Conservation (phyloP, 768 basidiomycete species). For the Tulasnella sp. region DNA sequence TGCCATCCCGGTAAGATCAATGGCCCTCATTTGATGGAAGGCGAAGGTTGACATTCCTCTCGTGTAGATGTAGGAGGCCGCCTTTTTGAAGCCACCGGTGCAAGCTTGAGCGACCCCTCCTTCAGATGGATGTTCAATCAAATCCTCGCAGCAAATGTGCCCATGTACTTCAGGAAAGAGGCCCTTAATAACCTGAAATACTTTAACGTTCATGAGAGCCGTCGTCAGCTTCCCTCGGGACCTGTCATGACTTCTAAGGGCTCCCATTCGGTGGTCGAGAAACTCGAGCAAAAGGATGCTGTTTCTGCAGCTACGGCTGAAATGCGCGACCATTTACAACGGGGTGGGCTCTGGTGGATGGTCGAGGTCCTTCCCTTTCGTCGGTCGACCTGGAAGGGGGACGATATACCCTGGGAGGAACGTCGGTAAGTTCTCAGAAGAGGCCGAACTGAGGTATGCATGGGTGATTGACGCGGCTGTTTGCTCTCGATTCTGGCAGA, state of each 20-base stretch:
- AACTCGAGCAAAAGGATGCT: background rate
- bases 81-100: background rate
- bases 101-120: background rate
- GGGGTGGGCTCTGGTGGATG: background rate
- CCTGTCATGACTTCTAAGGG: background rate
- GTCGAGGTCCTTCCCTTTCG: background rate
- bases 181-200: background rate
- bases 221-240: no score
- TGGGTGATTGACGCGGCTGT: no score
- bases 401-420: background rate
- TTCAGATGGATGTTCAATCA: background rate
- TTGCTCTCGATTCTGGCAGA: background rate
- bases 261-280: background rate
- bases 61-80: background rate
- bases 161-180: background rate
- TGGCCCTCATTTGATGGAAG: background rate
- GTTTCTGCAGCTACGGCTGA: background rate
- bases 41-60: background rate
- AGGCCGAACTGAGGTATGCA: no score
- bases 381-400: background rate
- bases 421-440: background rate
- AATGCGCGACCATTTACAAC: background rate
- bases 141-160: background rate
- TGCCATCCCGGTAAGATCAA: background rate
- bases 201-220: background rate